Conservation (phyloP, 495 filamentous ascomycete genomes). For the Penicillium crystallinum region DNA sequence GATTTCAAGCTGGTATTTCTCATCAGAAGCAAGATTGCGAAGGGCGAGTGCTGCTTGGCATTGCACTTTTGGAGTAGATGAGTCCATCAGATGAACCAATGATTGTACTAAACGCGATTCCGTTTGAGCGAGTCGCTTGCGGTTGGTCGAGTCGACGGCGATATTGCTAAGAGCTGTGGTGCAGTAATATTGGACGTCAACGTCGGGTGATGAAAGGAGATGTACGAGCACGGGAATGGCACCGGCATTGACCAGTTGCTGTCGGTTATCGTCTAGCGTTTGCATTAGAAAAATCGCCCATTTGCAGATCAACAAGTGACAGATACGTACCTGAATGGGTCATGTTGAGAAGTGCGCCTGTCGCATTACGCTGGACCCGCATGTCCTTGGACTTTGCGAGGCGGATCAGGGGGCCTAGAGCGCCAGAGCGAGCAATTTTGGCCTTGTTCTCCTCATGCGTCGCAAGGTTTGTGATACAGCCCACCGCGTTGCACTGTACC, state of each 20-base stretch:
- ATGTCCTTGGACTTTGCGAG: slow-evolving; percentile 97
- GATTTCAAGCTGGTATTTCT: slow-evolving; percentile 98
- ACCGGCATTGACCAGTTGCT: slow-evolving; percentile 92
- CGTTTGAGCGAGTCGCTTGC: slow-evolving; percentile 81
- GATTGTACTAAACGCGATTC: slow-evolving; percentile 88
- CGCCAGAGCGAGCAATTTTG: slow-evolving; percentile 93
- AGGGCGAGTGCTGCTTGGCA: slow-evolving; percentile 94
- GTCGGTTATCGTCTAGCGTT: slow-evolving; percentile 84
- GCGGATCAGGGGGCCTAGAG: slow-evolving; percentile 80
- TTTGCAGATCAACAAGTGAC: neutral
- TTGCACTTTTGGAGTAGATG: slow-evolving; percentile 93
- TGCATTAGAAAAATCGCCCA: slow-evolving; percentile 1
- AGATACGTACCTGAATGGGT: slow-evolving; percentile 82
- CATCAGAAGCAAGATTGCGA: slow-evolving; percentile 92
- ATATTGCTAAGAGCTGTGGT: slow-evolving; percentile 98
- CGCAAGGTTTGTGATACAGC: slow-evolving; percentile 95
- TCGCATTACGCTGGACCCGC: slow-evolving; percentile 96
- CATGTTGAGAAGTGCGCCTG: slow-evolving; percentile 95
- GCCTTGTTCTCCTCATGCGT: slow-evolving; percentile 99
- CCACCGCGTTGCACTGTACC: slow-evolving; percentile 98
- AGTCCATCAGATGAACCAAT: slow-evolving; percentile 94
- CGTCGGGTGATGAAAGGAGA: slow-evolving; percentile 82
- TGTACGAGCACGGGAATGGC: slow-evolving; percentile 96
- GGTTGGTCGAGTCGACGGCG: slow-evolving; percentile 85
- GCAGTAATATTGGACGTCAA: slow-evolving; percentile 99